Evolutionary conservation across 345 rosid genomes (phyloP), one percentile per base, ranked within the genome.

Genomic region (Eucalyptus cladocalyx): DNA sequence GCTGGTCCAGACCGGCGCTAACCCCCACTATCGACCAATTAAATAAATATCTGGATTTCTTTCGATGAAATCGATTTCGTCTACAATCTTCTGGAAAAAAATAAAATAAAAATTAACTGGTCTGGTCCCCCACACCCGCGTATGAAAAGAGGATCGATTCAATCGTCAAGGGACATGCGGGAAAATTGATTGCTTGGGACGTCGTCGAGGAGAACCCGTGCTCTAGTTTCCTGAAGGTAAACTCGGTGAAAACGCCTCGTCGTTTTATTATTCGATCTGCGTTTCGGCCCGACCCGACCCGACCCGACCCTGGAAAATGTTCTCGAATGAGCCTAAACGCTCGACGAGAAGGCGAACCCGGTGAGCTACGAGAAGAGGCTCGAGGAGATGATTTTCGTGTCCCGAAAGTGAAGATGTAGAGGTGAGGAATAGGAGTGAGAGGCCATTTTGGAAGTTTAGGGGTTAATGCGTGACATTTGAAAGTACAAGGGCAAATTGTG

Each of bases 291-390:
- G 98, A 95, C 62, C 95, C 95, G 34, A 86, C 93, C 95, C 81
- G 98, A 95, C 62, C 95, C 95, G 34, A 86, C 43, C 40, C 87
- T 91, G 16, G 28, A 91, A 48, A 83, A 88, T 95, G 91, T 96
- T 94, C 72, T 89, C 95, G 92, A 95, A 95, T 43, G 96, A 97
- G 92, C 95, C 91, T 87, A 95, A 94, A n/a, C n/a, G n/a, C n/a
- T n/a, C n/a, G 97, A 95, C 56, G 47, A 76, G 85, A 43, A 11
- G 3, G 90, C 92, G 10, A 83, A 86, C 32, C 90, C 95, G 1
- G 45, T 28, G 17, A 91, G 92, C 19, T 94, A 94, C 89, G 90
- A 50, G 89, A 87, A 89, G 26, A 94, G 89, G 88, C 91, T 94
- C 47, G 86, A 93, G 89, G 94, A 95, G 88, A 95, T 95, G 19